A percentile compares a stretch with the other conserved stretches of the same genome.
These are phyloP conservation scores for Fomitopsis pinicola DNA, from an alignment of 1,284 basidiomycete species.

Conservation along the genomic window DNA sequence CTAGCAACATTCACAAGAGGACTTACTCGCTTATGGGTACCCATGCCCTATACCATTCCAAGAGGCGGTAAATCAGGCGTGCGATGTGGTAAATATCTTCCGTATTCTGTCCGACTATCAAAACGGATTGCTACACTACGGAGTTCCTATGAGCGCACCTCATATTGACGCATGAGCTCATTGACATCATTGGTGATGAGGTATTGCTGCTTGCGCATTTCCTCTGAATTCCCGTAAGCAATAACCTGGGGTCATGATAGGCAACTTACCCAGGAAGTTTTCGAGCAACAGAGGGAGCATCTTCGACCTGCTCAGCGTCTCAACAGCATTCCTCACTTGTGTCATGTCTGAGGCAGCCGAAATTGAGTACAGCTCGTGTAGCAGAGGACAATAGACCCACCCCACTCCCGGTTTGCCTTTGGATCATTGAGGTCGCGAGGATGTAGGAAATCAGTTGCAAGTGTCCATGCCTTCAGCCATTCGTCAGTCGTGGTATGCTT, in stretches of 20 bases:
- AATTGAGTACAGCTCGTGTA: neutral
- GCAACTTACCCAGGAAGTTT: constrained; percentile 54
- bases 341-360: constrained; percentile 37
- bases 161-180: constrained; percentile 52
- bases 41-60: constrained; percentile 69
- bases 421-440: constrained; percentile 49
- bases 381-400: constrained; percentile 22
- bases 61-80: constrained; percentile 48
- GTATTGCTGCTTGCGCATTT: constrained; percentile 54
- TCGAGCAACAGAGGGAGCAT: constrained; percentile 61
- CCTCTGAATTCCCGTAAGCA: constrained; percentile 33
- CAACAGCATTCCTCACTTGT: constrained; percentile 48
- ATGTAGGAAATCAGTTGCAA: constrained; percentile 51
- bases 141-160: constrained; percentile 34
- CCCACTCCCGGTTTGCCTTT: constrained; percentile 29
- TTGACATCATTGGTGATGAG: constrained; percentile 59
- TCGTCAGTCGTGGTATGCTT: neutral
- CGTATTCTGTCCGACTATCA: constrained; percentile 32
- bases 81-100: constrained; percentile 45
- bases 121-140: neutral
- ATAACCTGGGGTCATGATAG: neutral
- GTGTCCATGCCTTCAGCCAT: constrained; percentile 55
- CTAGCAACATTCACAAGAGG: neutral
- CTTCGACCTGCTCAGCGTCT: constrained; percentile 48
- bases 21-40: constrained; percentile 53